Conservation (phyloP, 371 early-diverging fungal genomes). For the Mucor indicus region DNA sequence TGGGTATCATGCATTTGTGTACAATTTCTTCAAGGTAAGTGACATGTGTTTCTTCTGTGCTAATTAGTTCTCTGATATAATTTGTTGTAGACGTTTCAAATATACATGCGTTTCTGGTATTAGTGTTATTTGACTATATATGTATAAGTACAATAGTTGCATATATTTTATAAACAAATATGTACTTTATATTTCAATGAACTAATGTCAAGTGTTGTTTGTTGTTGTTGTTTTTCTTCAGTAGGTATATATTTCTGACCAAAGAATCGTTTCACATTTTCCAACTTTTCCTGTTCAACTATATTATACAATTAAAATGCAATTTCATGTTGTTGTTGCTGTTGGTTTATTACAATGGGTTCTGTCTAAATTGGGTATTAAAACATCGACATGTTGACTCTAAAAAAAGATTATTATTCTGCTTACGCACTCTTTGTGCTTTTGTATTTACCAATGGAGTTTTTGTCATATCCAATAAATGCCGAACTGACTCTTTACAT, state of each 20-base stretch:
- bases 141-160: too few species aligned
- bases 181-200: too few species aligned
- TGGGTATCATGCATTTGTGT: slow-evolving; percentile 12
- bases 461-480: slow-evolving; percentile 20
- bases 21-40: slow-evolving; percentile 16
- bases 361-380: slow-evolving; percentile 13
- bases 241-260: slow-evolving; percentile 6
- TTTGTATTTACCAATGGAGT: slow-evolving; percentile 17
- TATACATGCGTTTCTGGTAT: slow-evolving; percentile 5
- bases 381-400: slow-evolving; percentile 32
- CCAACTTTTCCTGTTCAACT: slow-evolving; percentile 2
- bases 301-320: neutral
- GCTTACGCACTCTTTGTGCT: neutral
- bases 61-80: slow-evolving; percentile 17
- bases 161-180: too few species aligned
- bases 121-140: neutral
- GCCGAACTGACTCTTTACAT: slow-evolving; percentile 23
- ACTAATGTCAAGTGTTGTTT: too few species aligned
- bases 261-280: slow-evolving; percentile 19
- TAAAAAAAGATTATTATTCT: slow-evolving; percentile 8
- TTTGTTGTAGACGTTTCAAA: slow-evolving; percentile 7
- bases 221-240: neutral
- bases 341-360: slow-evolving; percentile 4
- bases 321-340: neutral
- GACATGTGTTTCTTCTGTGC: slow-evolving; percentile 21